Evolutionary conservation across 768 basidiomycete genomes (phyloP).

Genomic region (Leucocoprinus leucothites): DNA sequence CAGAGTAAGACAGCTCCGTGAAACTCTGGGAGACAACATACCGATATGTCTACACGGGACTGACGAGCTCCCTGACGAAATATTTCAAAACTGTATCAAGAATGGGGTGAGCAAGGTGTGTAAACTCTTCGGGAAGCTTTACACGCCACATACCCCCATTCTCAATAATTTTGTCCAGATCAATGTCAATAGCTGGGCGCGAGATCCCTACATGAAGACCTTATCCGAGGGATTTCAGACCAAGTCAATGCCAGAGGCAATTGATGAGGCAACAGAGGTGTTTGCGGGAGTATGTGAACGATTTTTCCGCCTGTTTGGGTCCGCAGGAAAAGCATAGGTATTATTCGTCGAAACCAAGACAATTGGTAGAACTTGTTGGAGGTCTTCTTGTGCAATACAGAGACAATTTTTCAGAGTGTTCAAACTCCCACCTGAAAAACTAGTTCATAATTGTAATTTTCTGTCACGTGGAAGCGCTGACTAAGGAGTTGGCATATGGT

Average conservation of each 20-base stretch:
- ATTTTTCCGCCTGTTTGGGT: conserved; percentile 38
- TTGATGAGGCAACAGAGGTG: conserved; percentile 41
- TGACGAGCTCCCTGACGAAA: conserved; percentile 38
- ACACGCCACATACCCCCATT: background rate
- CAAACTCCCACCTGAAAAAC: no score
- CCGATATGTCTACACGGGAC: conserved; percentile 45
- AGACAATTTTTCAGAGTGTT: no score
- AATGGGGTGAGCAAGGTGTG: conserved; percentile 43
- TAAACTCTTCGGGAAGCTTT: background rate
- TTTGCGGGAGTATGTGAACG: conserved; percentile 38
- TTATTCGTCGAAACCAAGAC: no score
- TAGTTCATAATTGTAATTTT: no score
- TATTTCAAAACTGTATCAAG: conserved; percentile 43
- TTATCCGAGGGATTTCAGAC: conserved; percentile 29
- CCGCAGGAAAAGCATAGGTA: conserved; percentile 34
- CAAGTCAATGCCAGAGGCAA: conserved; percentile 41
- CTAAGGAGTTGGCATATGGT: no score
- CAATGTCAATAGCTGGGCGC: conserved; percentile 46
- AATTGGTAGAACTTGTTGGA: no score
- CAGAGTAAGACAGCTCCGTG: conserved; percentile 35
- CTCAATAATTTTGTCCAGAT: conserved; percentile 22
- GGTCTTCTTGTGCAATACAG: no score
- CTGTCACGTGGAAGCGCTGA: no score
- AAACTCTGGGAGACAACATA: conserved; percentile 30
- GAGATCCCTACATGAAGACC: conserved; percentile 38